phyloP scores from a whole-genome alignment of 2,329 filamentous ascomycete genomes.

The Colletotrichum orbiculare region DNA sequence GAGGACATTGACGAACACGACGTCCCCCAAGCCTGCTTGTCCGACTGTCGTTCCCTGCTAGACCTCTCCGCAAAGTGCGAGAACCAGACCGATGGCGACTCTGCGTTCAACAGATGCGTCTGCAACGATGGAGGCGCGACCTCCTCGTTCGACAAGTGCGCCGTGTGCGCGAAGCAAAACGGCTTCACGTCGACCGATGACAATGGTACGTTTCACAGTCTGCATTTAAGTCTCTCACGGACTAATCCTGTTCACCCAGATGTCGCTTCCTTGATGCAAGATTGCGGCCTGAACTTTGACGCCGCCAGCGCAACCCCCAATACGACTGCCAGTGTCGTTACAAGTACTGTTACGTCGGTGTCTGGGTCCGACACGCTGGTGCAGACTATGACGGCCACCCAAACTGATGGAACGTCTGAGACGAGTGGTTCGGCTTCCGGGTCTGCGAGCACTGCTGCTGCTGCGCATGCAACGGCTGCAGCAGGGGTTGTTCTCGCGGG shows the following conservation, averaged over 20 bases:
- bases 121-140: neutral
- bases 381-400: neutral
- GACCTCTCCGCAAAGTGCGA: neutral
- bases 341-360: neutral
- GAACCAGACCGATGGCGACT: neutral
- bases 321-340: neutral
- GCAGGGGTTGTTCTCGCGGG: neutral
- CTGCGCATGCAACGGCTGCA: neutral
- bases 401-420: neutral
- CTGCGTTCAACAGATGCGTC: neutral
- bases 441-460: neutral
- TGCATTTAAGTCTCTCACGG: too few relatives aligned
- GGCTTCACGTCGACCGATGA: neutral
- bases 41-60: neutral
- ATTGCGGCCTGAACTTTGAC: neutral
- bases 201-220: neutral
- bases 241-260: neutral
- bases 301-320: neutral
- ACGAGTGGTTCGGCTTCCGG: neutral
- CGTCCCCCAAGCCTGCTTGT: neutral
- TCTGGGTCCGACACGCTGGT: neutral
- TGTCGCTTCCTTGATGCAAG: neutral
- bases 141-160: neutral
- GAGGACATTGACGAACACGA: neutral
- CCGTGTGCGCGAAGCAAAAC: neutral